These are phyloP conservation scores for Blastobotrys niveus DNA, from an alignment of 1,139 yeast species.

Conservation along the genomic window DNA sequence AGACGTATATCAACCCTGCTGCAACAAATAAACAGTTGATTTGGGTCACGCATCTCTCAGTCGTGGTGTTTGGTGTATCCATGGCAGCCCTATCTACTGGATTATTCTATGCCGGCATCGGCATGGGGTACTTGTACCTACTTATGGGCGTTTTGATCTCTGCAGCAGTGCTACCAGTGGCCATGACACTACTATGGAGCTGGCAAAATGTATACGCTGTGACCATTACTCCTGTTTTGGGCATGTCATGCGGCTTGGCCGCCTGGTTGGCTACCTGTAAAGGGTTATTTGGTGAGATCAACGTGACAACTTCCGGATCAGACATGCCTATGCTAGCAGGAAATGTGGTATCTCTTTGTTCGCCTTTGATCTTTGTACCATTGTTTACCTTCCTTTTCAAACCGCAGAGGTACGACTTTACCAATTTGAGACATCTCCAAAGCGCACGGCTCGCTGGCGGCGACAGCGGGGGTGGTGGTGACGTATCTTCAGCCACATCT, in stretches of 20 bases:
- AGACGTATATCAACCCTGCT: slow-evolving; percentile 68
- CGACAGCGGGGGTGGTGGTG: slow-evolving; percentile 2
- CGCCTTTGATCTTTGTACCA: slow-evolving; percentile 68
- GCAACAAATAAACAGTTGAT: slow-evolving; percentile 72
- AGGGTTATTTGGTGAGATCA: slow-evolving; percentile 36
- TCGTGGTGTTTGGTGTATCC: slow-evolving; percentile 56
- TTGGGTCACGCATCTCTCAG: slow-evolving; percentile 59
- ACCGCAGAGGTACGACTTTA: slow-evolving; percentile 60
- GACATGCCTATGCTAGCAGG: slow-evolving; percentile 85
- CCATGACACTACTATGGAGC: slow-evolving; percentile 62
- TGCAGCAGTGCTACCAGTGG: slow-evolving; percentile 60
- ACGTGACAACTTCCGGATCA: slow-evolving; percentile 60
- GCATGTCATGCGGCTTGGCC: slow-evolving; percentile 42
- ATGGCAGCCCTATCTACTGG: slow-evolving; percentile 85
- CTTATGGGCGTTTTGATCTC: slow-evolving; percentile 85
- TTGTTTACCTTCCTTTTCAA: slow-evolving; percentile 49
- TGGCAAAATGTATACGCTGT: slow-evolving; percentile 51
- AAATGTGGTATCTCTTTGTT: slow-evolving; percentile 70
- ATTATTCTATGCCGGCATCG: slow-evolving; percentile 69
- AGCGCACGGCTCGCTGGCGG: slow-evolving; percentile 18
- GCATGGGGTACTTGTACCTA: slow-evolving; percentile 64
- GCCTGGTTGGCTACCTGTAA: slow-evolving; percentile 43
- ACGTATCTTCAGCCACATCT: slow-evolving; percentile 4
- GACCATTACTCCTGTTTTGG: slow-evolving; percentile 42
- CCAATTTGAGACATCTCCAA: slow-evolving; percentile 45